Percentiles rank a stretch among this genome's conserved stretches.
phyloP scores from a whole-genome alignment of 225 moss, liverwort and hornwort genomes.

The Lunularia cruciata region DNA sequence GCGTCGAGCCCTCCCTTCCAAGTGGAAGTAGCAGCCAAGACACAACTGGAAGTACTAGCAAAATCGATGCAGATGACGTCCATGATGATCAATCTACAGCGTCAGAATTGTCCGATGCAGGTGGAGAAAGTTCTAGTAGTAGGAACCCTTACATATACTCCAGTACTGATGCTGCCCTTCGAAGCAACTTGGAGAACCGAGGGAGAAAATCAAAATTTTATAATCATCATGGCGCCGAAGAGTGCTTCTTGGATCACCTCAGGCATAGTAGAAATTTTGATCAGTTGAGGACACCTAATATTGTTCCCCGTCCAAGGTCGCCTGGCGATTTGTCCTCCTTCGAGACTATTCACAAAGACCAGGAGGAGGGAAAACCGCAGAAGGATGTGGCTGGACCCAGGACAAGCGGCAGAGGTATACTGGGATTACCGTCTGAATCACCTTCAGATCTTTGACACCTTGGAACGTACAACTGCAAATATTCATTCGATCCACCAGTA shows the following conservation, averaged over 20 bases:
- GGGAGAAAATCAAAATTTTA: background rate
- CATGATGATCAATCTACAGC: constrained; percentile 1
- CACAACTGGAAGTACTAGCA: background rate
- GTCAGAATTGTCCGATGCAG: constrained; percentile 11
- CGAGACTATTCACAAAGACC: constrained; percentile 11
- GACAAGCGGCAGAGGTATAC: background rate
- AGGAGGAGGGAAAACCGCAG: background rate
- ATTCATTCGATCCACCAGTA: no score
- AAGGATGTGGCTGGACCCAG: background rate
- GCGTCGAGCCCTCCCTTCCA: background rate
- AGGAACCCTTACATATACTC: constrained; percentile 11
- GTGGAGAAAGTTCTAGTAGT: background rate
- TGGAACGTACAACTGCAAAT: no score
- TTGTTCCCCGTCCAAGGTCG: constrained; percentile 2
- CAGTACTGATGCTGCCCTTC: constrained; percentile 13
- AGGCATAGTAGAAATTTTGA: background rate
- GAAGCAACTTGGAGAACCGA: background rate
- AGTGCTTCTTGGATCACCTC: constrained; percentile 18
- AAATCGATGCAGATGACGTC: background rate
- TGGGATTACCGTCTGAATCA: no score
- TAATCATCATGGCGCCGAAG: background rate
- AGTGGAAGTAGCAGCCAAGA: background rate
- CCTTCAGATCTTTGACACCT: no score
- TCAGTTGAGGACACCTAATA: constrained; percentile 5
- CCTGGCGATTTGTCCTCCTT: constrained; percentile 42